Base-by-base conservation (phyloP, 257 asterid species). In the Ajuga chamaepitys region DNA sequence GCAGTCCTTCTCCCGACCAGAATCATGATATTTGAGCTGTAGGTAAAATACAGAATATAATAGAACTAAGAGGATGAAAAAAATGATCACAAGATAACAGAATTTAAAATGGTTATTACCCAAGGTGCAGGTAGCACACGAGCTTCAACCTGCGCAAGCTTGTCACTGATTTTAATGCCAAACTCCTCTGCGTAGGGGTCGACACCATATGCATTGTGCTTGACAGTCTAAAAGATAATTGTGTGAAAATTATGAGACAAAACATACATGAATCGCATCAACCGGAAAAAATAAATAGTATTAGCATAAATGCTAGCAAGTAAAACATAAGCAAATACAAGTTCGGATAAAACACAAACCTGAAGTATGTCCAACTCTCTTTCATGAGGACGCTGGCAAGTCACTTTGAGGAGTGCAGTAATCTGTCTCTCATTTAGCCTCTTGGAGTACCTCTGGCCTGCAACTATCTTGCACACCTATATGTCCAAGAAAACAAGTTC, bases 321-420 rank as follows among this genome's bases (percentile, higher is more conserved):
- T 4, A 60, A 20, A 34, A 25, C 28, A 61, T 35, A 48, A 21
- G 3, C 3, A 16, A 45, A 52, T 18, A 17, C 32, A 7, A 50
- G 37, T 41, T 56, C 16, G 0, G 7, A 4, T 3, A 44, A 42
- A 67, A 30, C 17, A 67, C 58, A 45, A 14, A 94, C 99, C 90
- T 78, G 82, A 58, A 86, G 89, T 51, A 94, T 90, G 75, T 88
- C 95, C 0, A 9, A 16, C 59, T 94, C 99, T 62, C 98, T 81
- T 32, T 90, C 96, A 0, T 76, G 81, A 2, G 99, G 98, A 9
- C 98, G 95, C 81, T 90, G 99, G 82, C 99, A 94, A 2, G 99
- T 94, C 62, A 94, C 99, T 62, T 81, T 90, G 41, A 94, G 88
- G 17, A 94, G 84, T 1, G 90, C 95, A 62, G 99, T 90, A 40